Evolutionary conservation across 768 basidiomycete genomes (phyloP).

Genomic region (Myochromella boudieri): DNA sequence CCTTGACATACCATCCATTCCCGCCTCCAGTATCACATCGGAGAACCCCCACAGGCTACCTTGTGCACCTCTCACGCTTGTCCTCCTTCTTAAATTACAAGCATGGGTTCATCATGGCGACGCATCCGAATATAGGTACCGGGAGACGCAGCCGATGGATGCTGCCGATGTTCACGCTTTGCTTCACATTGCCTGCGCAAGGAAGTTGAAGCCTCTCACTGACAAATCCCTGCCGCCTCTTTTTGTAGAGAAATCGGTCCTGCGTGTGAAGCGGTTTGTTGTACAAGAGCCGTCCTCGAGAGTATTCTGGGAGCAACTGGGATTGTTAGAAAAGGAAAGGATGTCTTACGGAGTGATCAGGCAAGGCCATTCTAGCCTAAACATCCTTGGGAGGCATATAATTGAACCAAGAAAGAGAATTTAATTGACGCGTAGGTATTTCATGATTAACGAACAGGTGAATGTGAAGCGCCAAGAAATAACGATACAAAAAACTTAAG

Average conservation of each 20-base stretch:
- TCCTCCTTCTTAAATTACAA: slow-evolving; percentile 12
- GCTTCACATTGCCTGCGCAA: not conserved
- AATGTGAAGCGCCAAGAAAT: too few species aligned
- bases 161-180: slow-evolving; percentile 5
- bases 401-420: too few species aligned
- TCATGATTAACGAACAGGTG: too few species aligned
- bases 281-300: not conserved
- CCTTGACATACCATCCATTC: slow-evolving; percentile 14
- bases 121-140: not conserved
- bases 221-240: slow-evolving; percentile 1
- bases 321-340: not conserved
- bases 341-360: too few species aligned
- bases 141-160: slow-evolving; percentile 5
- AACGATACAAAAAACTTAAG: too few species aligned
- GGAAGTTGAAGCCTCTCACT: not conserved
- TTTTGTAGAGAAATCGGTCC: not conserved
- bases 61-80: slow-evolving; percentile 7
- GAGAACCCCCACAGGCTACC: slow-evolving; percentile 1
- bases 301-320: not conserved
- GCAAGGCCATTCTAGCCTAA: too few species aligned
- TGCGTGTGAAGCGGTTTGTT: slow-evolving; percentile 1
- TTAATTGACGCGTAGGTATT: too few species aligned
- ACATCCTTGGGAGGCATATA: too few species aligned
- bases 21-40: slow-evolving; percentile 2
- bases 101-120: slow-evolving; percentile 12